Conservation (phyloP, 768 basidiomycete genomes). For the Dentipellis sp. region DNA sequence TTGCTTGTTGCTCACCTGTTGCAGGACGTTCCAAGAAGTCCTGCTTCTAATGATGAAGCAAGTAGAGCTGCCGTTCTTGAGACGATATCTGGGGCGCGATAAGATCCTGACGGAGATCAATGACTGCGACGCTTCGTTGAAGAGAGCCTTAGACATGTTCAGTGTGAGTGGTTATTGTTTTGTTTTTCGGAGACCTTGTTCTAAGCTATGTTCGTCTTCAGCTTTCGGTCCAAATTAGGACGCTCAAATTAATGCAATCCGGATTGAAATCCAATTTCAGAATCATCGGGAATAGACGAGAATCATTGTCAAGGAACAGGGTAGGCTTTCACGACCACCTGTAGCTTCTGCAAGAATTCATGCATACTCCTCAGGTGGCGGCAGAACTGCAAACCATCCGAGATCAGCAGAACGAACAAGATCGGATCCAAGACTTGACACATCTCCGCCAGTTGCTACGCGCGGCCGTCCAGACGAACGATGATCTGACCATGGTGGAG, state of each 20-base stretch:
- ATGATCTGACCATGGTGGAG: conserved; percentile 54
- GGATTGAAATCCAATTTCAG: too few species aligned
- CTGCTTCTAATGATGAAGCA: conserved; percentile 48
- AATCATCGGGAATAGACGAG: too few species aligned
- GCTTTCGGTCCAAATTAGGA: conserved; percentile 43
- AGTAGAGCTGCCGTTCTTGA: conserved; percentile 59
- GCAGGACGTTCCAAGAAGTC: conserved; percentile 35
- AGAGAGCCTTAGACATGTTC: conserved; percentile 49
- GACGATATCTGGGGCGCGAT: conserved; percentile 67
- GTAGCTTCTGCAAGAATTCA: too few species aligned
- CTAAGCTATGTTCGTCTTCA: conserved; percentile 9
- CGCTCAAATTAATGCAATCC: conserved; percentile 37
- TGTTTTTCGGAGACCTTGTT: not conserved
- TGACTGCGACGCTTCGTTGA: conserved; percentile 41
- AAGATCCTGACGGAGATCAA: conserved; percentile 49
- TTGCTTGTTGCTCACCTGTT: not conserved
- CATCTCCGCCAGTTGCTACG: conserved; percentile 53
- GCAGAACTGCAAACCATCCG: conserved; percentile 19
- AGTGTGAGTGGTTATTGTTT: conserved; percentile 24
- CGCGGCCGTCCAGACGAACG: conserved; percentile 43
- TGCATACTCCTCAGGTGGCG: too few species aligned
- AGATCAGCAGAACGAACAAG: conserved; percentile 33
- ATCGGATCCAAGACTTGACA: conserved; percentile 41
- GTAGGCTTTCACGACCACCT: too few species aligned
- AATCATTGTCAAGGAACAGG: too few species aligned